Percentiles rank a stretch among this genome's conserved stretches.
Conservation (phyloP, 2,329 filamentous ascomycete species). For the Cordyceps sp. region DNA sequence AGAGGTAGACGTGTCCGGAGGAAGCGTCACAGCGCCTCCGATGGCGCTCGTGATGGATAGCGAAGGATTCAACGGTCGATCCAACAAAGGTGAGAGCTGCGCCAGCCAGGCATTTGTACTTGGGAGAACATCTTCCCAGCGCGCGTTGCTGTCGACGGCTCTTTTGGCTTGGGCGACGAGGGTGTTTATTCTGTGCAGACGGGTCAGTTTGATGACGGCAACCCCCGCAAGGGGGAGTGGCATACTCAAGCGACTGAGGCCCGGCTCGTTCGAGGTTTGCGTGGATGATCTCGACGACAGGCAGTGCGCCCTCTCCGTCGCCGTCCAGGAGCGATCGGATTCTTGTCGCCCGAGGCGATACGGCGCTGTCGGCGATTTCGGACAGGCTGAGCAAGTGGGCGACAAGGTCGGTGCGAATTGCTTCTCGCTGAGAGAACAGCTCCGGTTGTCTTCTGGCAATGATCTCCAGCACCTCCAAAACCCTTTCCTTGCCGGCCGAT, state of each 20-base stretch:
- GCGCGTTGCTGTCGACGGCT: conserved; percentile 11
- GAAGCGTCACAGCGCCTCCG: conserved; percentile 51
- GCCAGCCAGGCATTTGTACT: conserved; percentile 46
- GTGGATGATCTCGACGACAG: conserved; percentile 34
- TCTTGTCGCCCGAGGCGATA: conserved; percentile 22
- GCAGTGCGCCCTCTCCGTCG: conserved; percentile 22
- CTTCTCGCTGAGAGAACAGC: conserved; percentile 26
- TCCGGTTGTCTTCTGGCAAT: conserved; percentile 27
- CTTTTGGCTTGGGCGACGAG: conserved; percentile 28
- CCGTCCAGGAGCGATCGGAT: conserved; percentile 30
- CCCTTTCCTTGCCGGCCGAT: conserved; percentile 10
- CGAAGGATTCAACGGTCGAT: conserved; percentile 37
- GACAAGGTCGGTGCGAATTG: conserved; percentile 31
- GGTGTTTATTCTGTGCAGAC: conserved; percentile 27
- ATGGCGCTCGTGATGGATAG: conserved; percentile 60
- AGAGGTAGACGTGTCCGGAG: conserved; percentile 7
- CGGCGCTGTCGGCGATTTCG: conserved; percentile 24
- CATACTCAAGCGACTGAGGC: conserved; percentile 33
- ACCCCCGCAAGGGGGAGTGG: conserved; percentile 2
- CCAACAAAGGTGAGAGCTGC: conserved; percentile 39
- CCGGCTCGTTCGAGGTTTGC: conserved; percentile 34
- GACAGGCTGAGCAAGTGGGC: conserved; percentile 35
- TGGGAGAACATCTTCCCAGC: conserved; percentile 40
- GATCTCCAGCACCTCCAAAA: conserved; percentile 29
- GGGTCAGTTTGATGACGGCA: not conserved